phyloP scores from a whole-genome alignment of 1,284 basidiomycete species.

The Schizopora paradoxa region DNA sequence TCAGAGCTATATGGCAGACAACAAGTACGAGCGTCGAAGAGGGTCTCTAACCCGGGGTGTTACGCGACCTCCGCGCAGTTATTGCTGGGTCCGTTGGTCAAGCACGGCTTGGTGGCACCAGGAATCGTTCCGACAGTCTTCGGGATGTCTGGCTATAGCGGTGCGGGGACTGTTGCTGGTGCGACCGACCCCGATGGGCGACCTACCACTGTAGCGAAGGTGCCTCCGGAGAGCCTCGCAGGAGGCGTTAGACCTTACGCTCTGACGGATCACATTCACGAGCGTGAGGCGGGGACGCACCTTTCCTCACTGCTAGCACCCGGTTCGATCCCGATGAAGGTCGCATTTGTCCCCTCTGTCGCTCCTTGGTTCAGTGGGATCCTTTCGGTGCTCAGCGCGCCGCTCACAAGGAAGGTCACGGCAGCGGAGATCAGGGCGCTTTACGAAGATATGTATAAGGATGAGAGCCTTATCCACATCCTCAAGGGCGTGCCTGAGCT shows the following conservation, averaged over 20 bases:
- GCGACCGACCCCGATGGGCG: constrained; percentile 59
- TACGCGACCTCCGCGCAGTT: constrained; percentile 94
- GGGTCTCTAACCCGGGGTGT: constrained; percentile 96
- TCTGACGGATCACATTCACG: constrained; percentile 97
- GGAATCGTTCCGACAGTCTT: constrained; percentile 81
- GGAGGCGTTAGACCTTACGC: constrained; percentile 83
- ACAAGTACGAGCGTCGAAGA: constrained; percentile 62
- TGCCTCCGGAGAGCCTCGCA: constrained; percentile 68
- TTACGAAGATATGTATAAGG: constrained; percentile 76
- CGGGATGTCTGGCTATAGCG: constrained; percentile 91
- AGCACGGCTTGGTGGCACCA: constrained; percentile 50
- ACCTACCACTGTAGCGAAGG: constrained; percentile 78
- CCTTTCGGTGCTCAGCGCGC: constrained; percentile 79
- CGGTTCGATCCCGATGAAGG: constrained; percentile 38
- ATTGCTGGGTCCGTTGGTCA: constrained; percentile 84
- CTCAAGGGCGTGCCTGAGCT: constrained; percentile 73
- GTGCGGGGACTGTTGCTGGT: constrained; percentile 84
- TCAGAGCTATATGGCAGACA: constrained; percentile 87
- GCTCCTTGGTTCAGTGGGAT: constrained; percentile 98
- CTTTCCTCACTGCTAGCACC: constrained; percentile 56
- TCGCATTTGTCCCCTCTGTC: constrained; percentile 87
- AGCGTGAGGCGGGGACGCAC: constrained; percentile 87
- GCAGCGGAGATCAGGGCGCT: constrained; percentile 72
- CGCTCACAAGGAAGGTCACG: constrained; percentile 58
- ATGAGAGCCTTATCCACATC: constrained; percentile 70